Percentiles rank a stretch among this genome's conserved stretches.
Evolutionary conservation across 1,284 basidiomycete genomes (phyloP).

Genomic region (Volvariella surrecta): DNA sequence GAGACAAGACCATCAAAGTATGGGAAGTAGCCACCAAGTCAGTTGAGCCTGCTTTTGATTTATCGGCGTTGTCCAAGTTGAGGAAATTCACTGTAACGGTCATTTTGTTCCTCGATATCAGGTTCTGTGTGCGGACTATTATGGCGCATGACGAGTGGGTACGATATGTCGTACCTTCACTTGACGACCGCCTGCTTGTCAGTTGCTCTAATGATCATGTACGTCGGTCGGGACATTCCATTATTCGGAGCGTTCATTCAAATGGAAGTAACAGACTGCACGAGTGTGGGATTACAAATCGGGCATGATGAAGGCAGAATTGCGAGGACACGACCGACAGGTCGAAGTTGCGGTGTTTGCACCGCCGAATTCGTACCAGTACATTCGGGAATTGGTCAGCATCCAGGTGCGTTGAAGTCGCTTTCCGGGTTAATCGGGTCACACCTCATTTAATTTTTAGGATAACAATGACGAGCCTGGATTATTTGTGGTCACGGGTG

Average conservation of each 20-base stretch:
- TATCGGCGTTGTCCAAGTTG: background rate
- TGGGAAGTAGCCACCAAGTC: conserved; percentile 84
- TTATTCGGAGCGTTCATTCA: conserved; percentile 20
- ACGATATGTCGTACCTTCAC: conserved; percentile 57
- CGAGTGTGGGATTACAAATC: conserved; percentile 73
- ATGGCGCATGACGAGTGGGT: conserved; percentile 56
- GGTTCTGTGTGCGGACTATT: conserved; percentile 54
- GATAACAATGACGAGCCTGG: conserved; percentile 37
- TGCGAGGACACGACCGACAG: conserved; percentile 85
- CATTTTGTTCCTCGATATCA: conserved; percentile 14
- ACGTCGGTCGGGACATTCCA: conserved; percentile 8
- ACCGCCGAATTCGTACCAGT: conserved; percentile 63
- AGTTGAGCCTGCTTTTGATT: conserved; percentile 18
- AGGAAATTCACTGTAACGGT: conserved; percentile 9
- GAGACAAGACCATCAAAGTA: conserved; percentile 80
- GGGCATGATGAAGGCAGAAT: conserved; percentile 74
- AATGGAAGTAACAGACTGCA: conserved; percentile 48
- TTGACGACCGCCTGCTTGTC: conserved; percentile 68
- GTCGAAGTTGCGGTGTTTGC: conserved; percentile 82
- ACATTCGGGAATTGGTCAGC: conserved; percentile 73
- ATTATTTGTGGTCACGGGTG: conserved; percentile 71
- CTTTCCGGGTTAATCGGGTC: conserved; percentile 14
- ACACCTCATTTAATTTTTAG: conserved; percentile 24
- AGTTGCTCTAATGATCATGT: conserved; percentile 86
- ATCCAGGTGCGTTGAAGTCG: conserved; percentile 40